Percentiles rank a stretch among this genome's conserved stretches.
These are phyloP conservation scores for Suhomyces kunorum DNA, from an alignment of 1,139 yeast species.

Conservation along the genomic window DNA sequence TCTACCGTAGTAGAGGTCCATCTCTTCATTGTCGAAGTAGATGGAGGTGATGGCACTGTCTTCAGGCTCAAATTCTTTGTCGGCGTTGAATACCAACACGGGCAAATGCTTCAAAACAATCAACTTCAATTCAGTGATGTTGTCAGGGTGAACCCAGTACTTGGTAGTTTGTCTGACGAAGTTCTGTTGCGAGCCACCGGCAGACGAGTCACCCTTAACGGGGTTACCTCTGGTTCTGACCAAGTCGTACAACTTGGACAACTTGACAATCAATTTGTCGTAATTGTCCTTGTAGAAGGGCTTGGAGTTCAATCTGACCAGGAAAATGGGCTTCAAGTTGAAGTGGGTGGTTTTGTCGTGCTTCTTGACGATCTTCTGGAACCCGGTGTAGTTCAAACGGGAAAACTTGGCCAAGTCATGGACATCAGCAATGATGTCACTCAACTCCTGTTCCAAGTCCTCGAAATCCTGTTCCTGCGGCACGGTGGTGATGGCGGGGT, in stretches of 20 bases:
- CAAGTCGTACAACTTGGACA: constrained; percentile 84
- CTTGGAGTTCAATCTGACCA: constrained; percentile 86
- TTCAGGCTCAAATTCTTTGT: constrained; percentile 90
- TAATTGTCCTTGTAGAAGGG: constrained; percentile 96
- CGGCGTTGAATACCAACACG: constrained; percentile 92
- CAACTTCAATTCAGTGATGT: constrained; percentile 94
- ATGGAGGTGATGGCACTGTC: constrained; percentile 96
- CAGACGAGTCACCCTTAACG: constrained; percentile 87
- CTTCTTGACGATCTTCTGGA: constrained; percentile 92
- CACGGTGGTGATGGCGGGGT: constrained; percentile 30
- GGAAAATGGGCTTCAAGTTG: constrained; percentile 86
- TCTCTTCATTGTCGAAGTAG: constrained; percentile 83
- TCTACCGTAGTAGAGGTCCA: constrained; percentile 93
- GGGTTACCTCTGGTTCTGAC: constrained; percentile 97
- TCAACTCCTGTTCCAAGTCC: constrained; percentile 84
- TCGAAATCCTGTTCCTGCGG: constrained; percentile 83
- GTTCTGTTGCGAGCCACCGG: constrained; percentile 97
- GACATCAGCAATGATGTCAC: constrained; percentile 94
- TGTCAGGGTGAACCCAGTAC: constrained; percentile 99
- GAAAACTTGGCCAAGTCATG: constrained; percentile 95
- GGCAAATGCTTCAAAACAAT: constrained; percentile 93
- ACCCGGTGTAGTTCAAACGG: constrained; percentile 90
- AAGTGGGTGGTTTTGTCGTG: constrained; percentile 90
- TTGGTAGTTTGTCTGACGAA: constrained; percentile 97
- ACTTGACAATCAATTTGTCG: constrained; percentile 82